Percentiles rank a stretch among this genome's conserved stretches.
phyloP scores from a whole-genome alignment of 2,329 filamentous ascomycete species.

The Diaporthe eres region DNA sequence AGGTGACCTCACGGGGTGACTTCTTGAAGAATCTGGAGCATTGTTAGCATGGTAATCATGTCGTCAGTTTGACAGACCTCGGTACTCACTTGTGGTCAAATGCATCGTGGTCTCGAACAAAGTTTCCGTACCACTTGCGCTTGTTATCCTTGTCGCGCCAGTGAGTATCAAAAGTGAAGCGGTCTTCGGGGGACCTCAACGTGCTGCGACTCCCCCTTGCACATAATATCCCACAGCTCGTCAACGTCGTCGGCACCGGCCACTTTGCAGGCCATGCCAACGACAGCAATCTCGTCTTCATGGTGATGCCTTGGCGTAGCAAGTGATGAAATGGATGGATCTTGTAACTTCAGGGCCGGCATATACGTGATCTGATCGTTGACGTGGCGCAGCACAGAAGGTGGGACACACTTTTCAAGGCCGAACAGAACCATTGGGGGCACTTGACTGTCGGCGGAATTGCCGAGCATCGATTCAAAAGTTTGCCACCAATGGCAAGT shows the following conservation, averaged over 20 bases:
- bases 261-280: slow-evolving; percentile 54
- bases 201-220: slow-evolving; percentile 22
- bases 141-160: not conserved
- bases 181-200: not conserved
- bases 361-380: too few species aligned
- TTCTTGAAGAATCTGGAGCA: not conserved
- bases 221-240: slow-evolving; percentile 42
- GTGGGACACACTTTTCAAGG: too few species aligned
- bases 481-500: too few species aligned
- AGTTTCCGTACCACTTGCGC: not conserved
- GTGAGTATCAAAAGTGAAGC: not conserved
- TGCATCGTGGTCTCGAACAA: not conserved
- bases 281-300: slow-evolving; percentile 52
- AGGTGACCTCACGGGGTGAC: not conserved
- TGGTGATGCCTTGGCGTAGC: too few species aligned
- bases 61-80: too few species aligned
- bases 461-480: too few species aligned
- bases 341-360: too few species aligned
- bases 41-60: too few species aligned
- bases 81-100: not conserved
- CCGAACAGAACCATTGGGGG: too few species aligned
- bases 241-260: slow-evolving; percentile 47
- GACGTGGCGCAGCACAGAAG: too few species aligned
- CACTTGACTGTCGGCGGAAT: too few species aligned
- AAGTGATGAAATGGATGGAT: too few species aligned